A percentile compares a stretch with the other conserved stretches of the same genome.
Conservation (phyloP, 352 stramenopile species). For the Globisporangium spiculum region DNA sequence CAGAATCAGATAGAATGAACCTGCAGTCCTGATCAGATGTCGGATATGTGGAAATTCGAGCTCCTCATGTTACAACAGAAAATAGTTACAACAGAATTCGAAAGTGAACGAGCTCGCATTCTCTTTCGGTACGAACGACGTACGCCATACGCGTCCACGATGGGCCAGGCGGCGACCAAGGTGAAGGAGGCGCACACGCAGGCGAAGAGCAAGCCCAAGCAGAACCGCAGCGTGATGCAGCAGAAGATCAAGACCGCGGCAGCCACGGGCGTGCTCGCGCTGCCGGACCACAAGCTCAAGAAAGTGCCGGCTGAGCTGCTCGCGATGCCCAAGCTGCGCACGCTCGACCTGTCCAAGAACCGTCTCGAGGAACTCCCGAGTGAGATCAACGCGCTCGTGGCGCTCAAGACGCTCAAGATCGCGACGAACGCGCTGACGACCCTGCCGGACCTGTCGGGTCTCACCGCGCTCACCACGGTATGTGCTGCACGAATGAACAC, state of each 20-base stretch:
- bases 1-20: no score
- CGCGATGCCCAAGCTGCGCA: slow-evolving; percentile 48
- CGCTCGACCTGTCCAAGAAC: slow-evolving; percentile 74
- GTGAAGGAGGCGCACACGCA: slow-evolving; percentile 61
- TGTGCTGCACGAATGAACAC: neutral
- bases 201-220: slow-evolving; percentile 83
- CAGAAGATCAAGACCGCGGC: slow-evolving; percentile 71
- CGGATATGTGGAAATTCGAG: no score
- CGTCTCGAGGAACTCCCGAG: slow-evolving; percentile 48
- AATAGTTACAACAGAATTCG: no score
- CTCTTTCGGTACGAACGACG: no score
- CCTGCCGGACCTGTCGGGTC: slow-evolving; percentile 63
- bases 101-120: no score
- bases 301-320: slow-evolving; percentile 59
- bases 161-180: slow-evolving; percentile 70
- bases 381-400: slow-evolving; percentile 34
- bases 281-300: slow-evolving; percentile 76
- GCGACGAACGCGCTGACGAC: slow-evolving; percentile 49
- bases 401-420: slow-evolving; percentile 76
- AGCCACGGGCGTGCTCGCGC: slow-evolving; percentile 62
- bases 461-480: slow-evolving; percentile 72
- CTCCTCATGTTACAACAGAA: no score
- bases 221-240: slow-evolving; percentile 63
- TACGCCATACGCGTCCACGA: slow-evolving; percentile 13
- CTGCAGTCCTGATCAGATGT: no score